Conservation (phyloP, 805 yeast species). For the Monosporozyma aerobia region DNA sequence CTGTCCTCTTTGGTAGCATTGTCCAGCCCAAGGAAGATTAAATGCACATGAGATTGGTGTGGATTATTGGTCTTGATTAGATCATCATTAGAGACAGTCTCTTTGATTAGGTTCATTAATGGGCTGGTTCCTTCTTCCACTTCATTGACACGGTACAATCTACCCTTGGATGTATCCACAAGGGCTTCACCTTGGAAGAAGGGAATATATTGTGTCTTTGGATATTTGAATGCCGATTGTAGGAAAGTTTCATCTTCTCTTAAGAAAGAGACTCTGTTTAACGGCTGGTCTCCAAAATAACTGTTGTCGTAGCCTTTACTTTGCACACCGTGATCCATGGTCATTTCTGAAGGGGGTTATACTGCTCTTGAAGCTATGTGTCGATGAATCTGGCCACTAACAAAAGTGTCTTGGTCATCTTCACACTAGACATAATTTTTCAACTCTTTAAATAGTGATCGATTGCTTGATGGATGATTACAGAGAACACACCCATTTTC, state of each 20-base stretch:
- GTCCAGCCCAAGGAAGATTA: slow-evolving; percentile 21
- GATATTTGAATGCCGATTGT: slow-evolving; percentile 33
- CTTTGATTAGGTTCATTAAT: neutral
- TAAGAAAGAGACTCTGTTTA: slow-evolving; percentile 50
- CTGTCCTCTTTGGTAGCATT: neutral
- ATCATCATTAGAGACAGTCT: neutral
- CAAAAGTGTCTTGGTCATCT: neutral
- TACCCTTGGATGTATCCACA: neutral
- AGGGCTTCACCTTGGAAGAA: slow-evolving; percentile 28
- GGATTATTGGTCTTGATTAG: neutral
- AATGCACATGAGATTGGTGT: slow-evolving; percentile 9
- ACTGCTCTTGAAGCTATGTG: neutral
- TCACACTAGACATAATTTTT: no score
- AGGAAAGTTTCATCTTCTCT: slow-evolving; percentile 44
- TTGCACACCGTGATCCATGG: neutral
- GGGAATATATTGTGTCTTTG: slow-evolving; percentile 35
- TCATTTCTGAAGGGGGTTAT: neutral
- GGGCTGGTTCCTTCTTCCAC: neutral
- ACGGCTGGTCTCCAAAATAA: slow-evolving; percentile 39
- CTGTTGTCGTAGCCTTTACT: neutral
- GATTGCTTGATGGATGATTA: no score
- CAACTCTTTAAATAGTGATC: no score
- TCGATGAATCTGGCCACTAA: no score
- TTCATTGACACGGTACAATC: neutral
- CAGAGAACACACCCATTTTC: no score